Evolutionary conservation across 2,329 filamentous ascomycete species (phyloP).

Genomic region (Sodiomyces alkalinus): DNA sequence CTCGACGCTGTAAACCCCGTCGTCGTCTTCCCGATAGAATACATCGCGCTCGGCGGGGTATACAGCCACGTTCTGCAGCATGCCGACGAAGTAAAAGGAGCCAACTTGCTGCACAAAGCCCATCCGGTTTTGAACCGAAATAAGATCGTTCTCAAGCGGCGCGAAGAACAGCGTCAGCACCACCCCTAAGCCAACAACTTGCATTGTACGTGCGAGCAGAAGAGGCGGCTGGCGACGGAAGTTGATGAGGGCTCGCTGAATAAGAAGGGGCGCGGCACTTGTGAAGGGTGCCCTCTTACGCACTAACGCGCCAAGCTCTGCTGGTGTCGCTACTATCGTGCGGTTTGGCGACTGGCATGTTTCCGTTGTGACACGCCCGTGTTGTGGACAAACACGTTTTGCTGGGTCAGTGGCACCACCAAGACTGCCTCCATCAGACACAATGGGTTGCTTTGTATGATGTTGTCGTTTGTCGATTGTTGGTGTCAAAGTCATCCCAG

Average conservation of each 20-base stretch:
- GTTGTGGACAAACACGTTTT: too few relatives aligned
- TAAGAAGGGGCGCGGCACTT: slow-evolving; percentile 49
- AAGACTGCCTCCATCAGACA: too few relatives aligned
- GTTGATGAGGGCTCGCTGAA: slow-evolving; percentile 55
- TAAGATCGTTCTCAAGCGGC: slow-evolving; percentile 53
- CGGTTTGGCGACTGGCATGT: slow-evolving; percentile 23
- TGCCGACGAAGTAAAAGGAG: slow-evolving; percentile 59
- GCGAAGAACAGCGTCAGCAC: slow-evolving; percentile 57
- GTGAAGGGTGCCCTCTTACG: slow-evolving; percentile 46
- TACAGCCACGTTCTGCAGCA: slow-evolving; percentile 65
- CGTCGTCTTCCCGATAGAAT: slow-evolving; percentile 63
- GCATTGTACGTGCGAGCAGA: slow-evolving; percentile 49
- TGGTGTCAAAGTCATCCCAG: too few relatives aligned
- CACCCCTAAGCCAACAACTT: slow-evolving; percentile 47
- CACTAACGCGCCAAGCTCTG: slow-evolving; percentile 54
- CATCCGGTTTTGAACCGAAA: slow-evolving; percentile 55
- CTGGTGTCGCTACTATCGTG: slow-evolving; percentile 44
- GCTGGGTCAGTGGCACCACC: too few relatives aligned
- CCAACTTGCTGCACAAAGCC: slow-evolving; percentile 60
- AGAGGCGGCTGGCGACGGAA: slow-evolving; percentile 50
- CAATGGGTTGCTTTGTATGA: too few relatives aligned
- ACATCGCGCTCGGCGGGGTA: slow-evolving; percentile 61
- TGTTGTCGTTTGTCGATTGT: neutral
- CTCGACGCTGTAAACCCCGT: slow-evolving; percentile 55
- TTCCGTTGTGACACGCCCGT: too few relatives aligned